These are phyloP conservation scores for Fusarium sp. DNA, from an alignment of 2,329 filamentous ascomycete genomes.

Conservation along the genomic window DNA sequence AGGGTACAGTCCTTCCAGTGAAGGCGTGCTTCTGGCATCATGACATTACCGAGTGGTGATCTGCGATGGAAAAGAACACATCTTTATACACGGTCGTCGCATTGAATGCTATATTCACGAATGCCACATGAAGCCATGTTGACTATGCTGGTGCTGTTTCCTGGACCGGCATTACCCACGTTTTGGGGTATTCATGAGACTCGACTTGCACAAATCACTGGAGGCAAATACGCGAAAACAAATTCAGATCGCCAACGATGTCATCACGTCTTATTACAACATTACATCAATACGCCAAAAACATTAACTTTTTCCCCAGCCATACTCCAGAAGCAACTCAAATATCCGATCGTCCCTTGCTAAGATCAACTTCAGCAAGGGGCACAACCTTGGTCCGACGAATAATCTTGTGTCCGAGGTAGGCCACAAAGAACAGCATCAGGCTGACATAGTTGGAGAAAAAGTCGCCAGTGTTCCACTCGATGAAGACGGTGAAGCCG, in stretches of 20 bases:
- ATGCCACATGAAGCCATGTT: background rate
- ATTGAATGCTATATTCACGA: background rate
- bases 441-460: slow-evolving; percentile 74
- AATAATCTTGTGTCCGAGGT: slow-evolving; percentile 69
- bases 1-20: background rate
- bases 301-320: slow-evolving; percentile 19
- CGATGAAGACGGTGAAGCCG: slow-evolving; percentile 76
- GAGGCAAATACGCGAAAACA: background rate
- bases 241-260: slow-evolving; percentile 30
- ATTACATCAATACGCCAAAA: slow-evolving; percentile 36
- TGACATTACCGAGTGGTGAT: background rate
- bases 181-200: background rate
- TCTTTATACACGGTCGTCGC: background rate
- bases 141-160: background rate
- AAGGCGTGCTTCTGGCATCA: background rate
- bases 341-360: slow-evolving; percentile 36
- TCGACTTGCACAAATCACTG: background rate
- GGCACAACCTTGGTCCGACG: slow-evolving; percentile 55
- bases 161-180: background rate
- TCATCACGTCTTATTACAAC: slow-evolving; percentile 41
- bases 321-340: slow-evolving; percentile 25
- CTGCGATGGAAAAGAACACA: background rate
- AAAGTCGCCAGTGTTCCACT: slow-evolving; percentile 71
- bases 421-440: slow-evolving; percentile 71
- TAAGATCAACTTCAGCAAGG: slow-evolving; percentile 52